Percentiles rank a stretch among this genome's conserved stretches.
phyloP scores from a whole-genome alignment of 768 basidiomycete genomes.

The Mycena galericulata region DNA sequence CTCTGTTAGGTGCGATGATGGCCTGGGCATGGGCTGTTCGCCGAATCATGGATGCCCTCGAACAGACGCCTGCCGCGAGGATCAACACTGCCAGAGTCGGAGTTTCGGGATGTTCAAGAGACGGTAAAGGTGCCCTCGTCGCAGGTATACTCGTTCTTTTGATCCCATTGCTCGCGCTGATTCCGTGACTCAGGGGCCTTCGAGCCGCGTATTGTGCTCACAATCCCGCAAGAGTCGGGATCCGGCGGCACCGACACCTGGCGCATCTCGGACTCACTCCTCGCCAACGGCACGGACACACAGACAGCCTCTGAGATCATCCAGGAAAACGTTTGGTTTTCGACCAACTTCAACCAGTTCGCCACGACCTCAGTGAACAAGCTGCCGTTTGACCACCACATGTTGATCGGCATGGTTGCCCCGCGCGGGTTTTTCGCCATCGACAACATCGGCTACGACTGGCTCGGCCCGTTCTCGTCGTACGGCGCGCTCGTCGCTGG shows the following conservation, averaged over 20 bases:
- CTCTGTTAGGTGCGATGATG: no score
- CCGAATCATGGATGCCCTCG: slow-evolving; percentile 72
- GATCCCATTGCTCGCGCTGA: neutral
- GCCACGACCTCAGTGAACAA: slow-evolving; percentile 54
- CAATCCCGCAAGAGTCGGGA: slow-evolving; percentile 72
- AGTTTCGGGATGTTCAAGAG: slow-evolving; percentile 70
- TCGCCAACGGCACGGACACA: slow-evolving; percentile 36
- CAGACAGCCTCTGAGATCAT: slow-evolving; percentile 70
- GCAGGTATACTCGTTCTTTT: slow-evolving; percentile 48
- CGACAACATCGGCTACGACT: slow-evolving; percentile 67
- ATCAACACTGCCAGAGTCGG: slow-evolving; percentile 63
- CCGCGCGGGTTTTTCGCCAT: slow-evolving; percentile 65
- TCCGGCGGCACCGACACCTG: slow-evolving; percentile 70
- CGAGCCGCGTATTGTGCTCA: slow-evolving; percentile 67
- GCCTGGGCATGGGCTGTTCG: slow-evolving; percentile 74
- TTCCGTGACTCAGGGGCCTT: slow-evolving; percentile 49
- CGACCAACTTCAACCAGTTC: slow-evolving; percentile 59
- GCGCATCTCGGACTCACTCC: slow-evolving; percentile 66
- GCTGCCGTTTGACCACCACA: slow-evolving; percentile 72
- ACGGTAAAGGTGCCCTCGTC: slow-evolving; percentile 71
- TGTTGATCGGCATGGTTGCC: slow-evolving; percentile 65
- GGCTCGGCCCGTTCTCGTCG: slow-evolving; percentile 64
- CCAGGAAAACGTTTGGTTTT: slow-evolving; percentile 74
- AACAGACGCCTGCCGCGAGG: slow-evolving; percentile 56
- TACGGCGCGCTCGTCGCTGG: slow-evolving; percentile 66